A percentile compares a stretch with the other conserved stretches of the same genome.
Evolutionary conservation across 73 alveolate genomes (phyloP).

Genomic region (Effrenium voratum): DNA sequence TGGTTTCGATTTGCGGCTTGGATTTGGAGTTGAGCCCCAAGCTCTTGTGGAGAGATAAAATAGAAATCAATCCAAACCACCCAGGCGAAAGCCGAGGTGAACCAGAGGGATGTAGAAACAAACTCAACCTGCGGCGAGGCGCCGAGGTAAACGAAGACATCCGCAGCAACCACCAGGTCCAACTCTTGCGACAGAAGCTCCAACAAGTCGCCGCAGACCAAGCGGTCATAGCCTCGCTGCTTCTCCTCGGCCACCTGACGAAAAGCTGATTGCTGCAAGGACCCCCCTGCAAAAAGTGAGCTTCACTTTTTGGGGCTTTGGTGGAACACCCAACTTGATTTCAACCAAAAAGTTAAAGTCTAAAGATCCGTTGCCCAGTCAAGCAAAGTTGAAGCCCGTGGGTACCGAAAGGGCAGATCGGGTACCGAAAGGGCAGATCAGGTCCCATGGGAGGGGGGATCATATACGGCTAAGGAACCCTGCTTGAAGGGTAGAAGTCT

Average conservation of each 20-base stretch:
- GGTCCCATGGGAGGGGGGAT: too few species aligned
- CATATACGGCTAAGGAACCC: too few species aligned
- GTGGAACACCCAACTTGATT: too few species aligned
- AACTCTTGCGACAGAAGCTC: conserved; percentile 7
- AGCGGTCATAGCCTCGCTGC: conserved; percentile 93
- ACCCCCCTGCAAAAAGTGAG: not conserved
- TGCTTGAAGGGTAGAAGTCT: too few species aligned
- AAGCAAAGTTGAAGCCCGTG: too few species aligned
- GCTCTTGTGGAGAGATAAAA: not conserved
- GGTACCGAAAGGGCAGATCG: too few species aligned
- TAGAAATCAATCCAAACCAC: not conserved
- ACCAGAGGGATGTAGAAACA: too few species aligned
- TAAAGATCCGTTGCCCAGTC: too few species aligned
- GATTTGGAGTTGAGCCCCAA: not conserved
- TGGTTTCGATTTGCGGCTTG: too few species aligned
- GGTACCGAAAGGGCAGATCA: too few species aligned
- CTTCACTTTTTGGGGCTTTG: not conserved
- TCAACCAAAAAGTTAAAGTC: too few species aligned
- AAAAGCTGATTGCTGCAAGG: too few species aligned
- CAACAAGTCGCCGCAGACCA: conserved; percentile 82
- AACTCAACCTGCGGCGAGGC: not conserved
- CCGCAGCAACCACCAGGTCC: conserved; percentile 85
- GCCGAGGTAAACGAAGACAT: conserved; percentile 29
- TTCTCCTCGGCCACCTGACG: conserved; percentile 70
- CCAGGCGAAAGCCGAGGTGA: not conserved